Percentiles rank a stretch among this genome's conserved stretches.
These are phyloP conservation scores for Castanea mollissima DNA, from an alignment of 306 rosid genomes.

Conservation along the genomic window DNA sequence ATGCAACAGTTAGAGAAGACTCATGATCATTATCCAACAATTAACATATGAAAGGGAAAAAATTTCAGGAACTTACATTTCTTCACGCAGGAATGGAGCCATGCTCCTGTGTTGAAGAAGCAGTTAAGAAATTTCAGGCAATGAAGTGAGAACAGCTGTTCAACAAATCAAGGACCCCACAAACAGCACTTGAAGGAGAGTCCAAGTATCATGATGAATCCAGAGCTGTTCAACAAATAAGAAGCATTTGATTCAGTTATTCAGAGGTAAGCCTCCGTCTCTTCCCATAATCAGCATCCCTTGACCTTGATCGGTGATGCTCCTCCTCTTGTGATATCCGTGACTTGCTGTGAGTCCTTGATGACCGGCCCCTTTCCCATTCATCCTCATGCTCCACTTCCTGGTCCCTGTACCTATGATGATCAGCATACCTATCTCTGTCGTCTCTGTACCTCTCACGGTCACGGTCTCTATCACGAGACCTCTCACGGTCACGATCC, in stretches of 20 bases:
- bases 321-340: slow-evolving; percentile 75
- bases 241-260: slow-evolving; percentile 35
- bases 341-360: slow-evolving; percentile 78
- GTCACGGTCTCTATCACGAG: slow-evolving; percentile 59
- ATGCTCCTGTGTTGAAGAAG: slow-evolving; percentile 40
- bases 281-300: slow-evolving; percentile 95
- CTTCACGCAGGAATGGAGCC: slow-evolving; percentile 22
- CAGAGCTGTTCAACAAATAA: slow-evolving; percentile 19
- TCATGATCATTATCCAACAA: background rate
- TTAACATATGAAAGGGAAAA: background rate
- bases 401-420: slow-evolving; percentile 82
- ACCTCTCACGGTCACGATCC: slow-evolving; percentile 63
- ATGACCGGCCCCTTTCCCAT: slow-evolving; percentile 81
- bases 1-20: background rate
- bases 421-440: slow-evolving; percentile 78
- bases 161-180: slow-evolving; percentile 41
- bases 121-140: slow-evolving; percentile 30
- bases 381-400: slow-evolving; percentile 82
- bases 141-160: slow-evolving; percentile 36
- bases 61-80: slow-evolving; percentile 45
- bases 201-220: slow-evolving; percentile 40
- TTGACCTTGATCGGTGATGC: slow-evolving; percentile 68
- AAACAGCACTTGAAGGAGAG: slow-evolving; percentile 40
- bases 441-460: slow-evolving; percentile 84
- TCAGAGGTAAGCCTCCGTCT: slow-evolving; percentile 87